These are phyloP conservation scores for Neurospora sp. DNA, from an alignment of 495 filamentous ascomycete species.

Conservation along the genomic window DNA sequence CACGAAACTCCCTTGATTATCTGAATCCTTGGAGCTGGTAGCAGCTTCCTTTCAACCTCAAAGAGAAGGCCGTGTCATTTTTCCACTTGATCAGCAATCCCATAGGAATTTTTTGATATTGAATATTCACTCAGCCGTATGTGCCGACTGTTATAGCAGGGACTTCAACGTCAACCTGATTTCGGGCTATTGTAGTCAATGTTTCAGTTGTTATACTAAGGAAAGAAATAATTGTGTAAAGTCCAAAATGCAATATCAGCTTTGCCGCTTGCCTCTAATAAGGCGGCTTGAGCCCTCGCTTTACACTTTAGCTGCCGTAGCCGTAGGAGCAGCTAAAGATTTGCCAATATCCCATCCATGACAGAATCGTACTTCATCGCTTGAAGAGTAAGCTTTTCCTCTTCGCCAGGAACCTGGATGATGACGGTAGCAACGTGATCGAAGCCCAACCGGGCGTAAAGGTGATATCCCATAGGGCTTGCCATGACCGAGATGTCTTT, in stretches of 20 bases:
- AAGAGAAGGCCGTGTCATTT: background rate
- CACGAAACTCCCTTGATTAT: background rate
- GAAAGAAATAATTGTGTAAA: background rate
- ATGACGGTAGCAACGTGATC: conserved; percentile 10
- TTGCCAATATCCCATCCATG: background rate
- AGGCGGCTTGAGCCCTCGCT: background rate
- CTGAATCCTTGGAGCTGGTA: background rate
- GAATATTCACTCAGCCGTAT: background rate
- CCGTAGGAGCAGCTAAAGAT: background rate
- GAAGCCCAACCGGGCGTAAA: conserved; percentile 24
- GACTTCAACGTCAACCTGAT: background rate
- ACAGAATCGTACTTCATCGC: conserved; percentile 26
- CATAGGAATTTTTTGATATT: background rate
- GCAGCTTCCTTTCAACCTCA: background rate
- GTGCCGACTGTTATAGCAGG: background rate
- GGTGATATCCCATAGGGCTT: conserved; percentile 27
- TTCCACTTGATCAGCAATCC: background rate
- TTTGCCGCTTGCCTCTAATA: background rate
- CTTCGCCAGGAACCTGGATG: conserved; percentile 22
- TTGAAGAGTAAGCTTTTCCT: conserved; percentile 19
- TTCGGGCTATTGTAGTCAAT: background rate
- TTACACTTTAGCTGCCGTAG: background rate
- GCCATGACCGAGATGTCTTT: conserved; percentile 23
- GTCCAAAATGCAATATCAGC: background rate
- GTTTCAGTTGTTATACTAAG: background rate